Base-by-base conservation (phyloP, 2,329 filamentous ascomycete genomes). In the Clonostachys byssicola region DNA sequence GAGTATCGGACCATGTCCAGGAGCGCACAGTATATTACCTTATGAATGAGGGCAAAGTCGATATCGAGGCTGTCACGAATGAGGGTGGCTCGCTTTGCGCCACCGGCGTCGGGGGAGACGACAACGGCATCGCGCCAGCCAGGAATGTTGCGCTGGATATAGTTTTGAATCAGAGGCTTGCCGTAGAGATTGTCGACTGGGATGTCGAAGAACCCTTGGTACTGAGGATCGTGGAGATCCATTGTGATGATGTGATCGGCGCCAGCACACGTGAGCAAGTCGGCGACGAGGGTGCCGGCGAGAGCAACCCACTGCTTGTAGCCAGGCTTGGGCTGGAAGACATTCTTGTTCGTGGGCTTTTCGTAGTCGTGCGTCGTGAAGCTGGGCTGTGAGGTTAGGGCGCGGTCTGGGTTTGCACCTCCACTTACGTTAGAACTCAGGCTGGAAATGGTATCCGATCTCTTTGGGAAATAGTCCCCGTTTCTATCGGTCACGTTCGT, bases 301-400 rank as follows among this genome's bases (percentile, higher is more conserved):
- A 97, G 94, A 18, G 94, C 94, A 53, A 99, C 92, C 94, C 94
- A 99, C 72, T 96, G 90, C 73, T 94, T 94, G 68, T 99, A 99
- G 44, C 94, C 94, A 8, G 92, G 89, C 63, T 92, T 92, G 17
- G 89, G 85, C 64, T 90, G 81, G 64, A 86, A 76, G 58, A 75
- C 77, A 48, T 74, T 75, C 51, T 80, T 67, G 46, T 78, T 74
- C 14, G 72, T 68, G 43, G 75, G 72, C 60, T 82, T 83, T 58
- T 81, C 77, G 54, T 82, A 78, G 57, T 88, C 85, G 60, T 88
- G 83, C 35, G 78, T 83, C 7, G 80, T 81, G 61, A 77, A 81
- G 52, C 71, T 75, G 49, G 71, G 74, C 34, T 72, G 65, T 6
- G 71, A 71, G 12, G 70, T 66, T 14, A 59, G 56, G 4, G 71